phyloP scores from a whole-genome alignment of 768 basidiomycete genomes.

The Rhodotorula kratochvilovae region DNA sequence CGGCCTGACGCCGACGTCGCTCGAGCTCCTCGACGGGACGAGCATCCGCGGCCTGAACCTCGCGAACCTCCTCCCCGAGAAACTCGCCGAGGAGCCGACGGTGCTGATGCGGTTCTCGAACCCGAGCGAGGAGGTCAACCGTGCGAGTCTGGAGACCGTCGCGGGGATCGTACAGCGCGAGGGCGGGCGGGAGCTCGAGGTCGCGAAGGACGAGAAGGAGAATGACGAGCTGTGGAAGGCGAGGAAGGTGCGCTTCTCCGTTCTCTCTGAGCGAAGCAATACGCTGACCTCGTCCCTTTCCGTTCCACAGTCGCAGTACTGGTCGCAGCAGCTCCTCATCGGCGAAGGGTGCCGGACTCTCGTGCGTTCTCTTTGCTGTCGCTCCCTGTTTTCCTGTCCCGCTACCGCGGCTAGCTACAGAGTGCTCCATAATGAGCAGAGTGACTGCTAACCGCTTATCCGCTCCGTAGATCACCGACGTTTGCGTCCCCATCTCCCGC shows the following conservation, averaged over 20 bases:
- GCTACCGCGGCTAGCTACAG: too few species aligned
- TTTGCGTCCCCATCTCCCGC: constrained; percentile 50
- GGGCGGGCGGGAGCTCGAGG: constrained; percentile 63
- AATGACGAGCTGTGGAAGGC: constrained; percentile 74
- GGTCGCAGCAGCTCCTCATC: constrained; percentile 56
- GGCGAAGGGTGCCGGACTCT: constrained; percentile 74
- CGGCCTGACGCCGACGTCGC: constrained; percentile 72
- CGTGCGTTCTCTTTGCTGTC: constrained; percentile 54
- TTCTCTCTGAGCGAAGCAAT: too few species aligned
- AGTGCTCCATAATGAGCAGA: too few species aligned
- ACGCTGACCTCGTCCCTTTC: not conserved
- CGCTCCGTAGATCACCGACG: constrained; percentile 43
- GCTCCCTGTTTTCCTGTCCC: not conserved
- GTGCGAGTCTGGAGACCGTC: constrained; percentile 61
- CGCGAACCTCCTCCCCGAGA: constrained; percentile 47
- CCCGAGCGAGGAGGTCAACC: constrained; percentile 56
- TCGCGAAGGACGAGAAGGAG: constrained; percentile 73
- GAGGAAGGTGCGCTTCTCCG: constrained; percentile 28
- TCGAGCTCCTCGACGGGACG: constrained; percentile 79
- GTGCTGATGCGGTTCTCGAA: constrained; percentile 93
- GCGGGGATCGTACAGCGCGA: constrained; percentile 63
- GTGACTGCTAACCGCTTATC: too few species aligned
- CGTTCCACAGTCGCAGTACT: constrained; percentile 63
- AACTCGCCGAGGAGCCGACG: constrained; percentile 48
- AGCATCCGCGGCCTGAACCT: constrained; percentile 63